Base-by-base conservation (phyloP, 78 protist species). In the Emiliania huxleyi region DNA sequence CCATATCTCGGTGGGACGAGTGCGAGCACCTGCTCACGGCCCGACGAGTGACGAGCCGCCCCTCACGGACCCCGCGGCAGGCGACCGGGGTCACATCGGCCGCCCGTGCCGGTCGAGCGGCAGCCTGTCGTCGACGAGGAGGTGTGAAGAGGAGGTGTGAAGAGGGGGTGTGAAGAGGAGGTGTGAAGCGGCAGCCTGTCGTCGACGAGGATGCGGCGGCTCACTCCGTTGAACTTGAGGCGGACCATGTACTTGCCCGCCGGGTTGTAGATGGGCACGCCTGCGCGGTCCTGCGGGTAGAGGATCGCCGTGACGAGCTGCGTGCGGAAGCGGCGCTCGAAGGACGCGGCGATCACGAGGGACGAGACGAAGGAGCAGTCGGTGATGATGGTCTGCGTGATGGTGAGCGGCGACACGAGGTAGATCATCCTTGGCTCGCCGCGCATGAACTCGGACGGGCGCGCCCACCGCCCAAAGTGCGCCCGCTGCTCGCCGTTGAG, bases 331-430 rank as follows among this genome's bases (percentile, higher is more conserved):
- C 33, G 6, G 40, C 84, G 85, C 89, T 94, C 96, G 83, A 44
- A 91, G 29, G 37, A 42, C 8, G 94, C 94, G 38, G 79, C 90
- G 8, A 91, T n/a, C 33, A 52, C 35, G 38, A 94, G 93, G 48
- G 92, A 83, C 48, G 94, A 77, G 69, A 94, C 93, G 33, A 91
- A 91, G 44, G 94, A 92, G 71, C 96, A 94, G 87, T 94, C 93
- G 15, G 69, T 19, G n/a, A 94, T 87, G 49, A 94, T 69, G 23
- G 90, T 55, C 90, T 94, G 96, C 3, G 38, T 8, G 8, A 94
- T 87, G 26, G 49, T 1, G 35, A 19, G 4, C 1, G 90, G 69
- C 44, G 49, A 48, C 44, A 48, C 4, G n/a, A 37, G 12, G 71
- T 35, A 18, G 43, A 91, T 25, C 69, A 92, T 52, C 33, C 18